phyloP scores from a whole-genome alignment of 2,329 filamentous ascomycete species.

The Fusarium miscanthi region DNA sequence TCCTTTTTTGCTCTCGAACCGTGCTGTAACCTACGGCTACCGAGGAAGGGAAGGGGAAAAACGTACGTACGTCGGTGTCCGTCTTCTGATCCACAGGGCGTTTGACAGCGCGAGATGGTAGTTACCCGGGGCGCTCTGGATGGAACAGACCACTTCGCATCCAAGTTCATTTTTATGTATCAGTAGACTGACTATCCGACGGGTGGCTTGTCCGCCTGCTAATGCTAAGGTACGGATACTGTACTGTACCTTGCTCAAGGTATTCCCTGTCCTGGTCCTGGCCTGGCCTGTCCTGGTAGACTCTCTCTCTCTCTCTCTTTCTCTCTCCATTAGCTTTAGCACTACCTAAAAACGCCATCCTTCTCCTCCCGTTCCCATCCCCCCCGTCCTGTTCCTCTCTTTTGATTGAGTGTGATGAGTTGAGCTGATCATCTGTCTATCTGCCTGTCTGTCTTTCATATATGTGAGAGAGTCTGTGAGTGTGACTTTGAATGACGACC shows the following conservation, averaged over 20 bases:
- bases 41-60: constrained; percentile 4
- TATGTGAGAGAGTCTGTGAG: background rate
- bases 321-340: background rate
- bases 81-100: constrained; percentile 36
- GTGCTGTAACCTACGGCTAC: background rate
- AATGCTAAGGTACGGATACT: background rate
- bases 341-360: constrained; percentile 32
- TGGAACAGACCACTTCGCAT: background rate
- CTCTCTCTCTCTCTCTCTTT: background rate
- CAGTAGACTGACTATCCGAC: constrained; percentile 8
- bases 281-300: background rate
- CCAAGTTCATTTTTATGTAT: constrained; percentile 1
- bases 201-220: constrained; percentile 27
- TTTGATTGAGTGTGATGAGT: background rate
- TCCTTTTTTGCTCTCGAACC: background rate
- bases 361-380: constrained; percentile 14
- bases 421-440: background rate
- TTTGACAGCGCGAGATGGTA: constrained; percentile 29
- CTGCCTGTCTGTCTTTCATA: background rate
- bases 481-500: background rate
- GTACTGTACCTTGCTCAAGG: constrained; percentile 1
- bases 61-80: constrained; percentile 22
- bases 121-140: background rate
- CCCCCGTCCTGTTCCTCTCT: background rate
- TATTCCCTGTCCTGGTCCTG: background rate